Base-by-base conservation (phyloP, 148 eudicot species). In the Dysphania ambrosioides region DNA sequence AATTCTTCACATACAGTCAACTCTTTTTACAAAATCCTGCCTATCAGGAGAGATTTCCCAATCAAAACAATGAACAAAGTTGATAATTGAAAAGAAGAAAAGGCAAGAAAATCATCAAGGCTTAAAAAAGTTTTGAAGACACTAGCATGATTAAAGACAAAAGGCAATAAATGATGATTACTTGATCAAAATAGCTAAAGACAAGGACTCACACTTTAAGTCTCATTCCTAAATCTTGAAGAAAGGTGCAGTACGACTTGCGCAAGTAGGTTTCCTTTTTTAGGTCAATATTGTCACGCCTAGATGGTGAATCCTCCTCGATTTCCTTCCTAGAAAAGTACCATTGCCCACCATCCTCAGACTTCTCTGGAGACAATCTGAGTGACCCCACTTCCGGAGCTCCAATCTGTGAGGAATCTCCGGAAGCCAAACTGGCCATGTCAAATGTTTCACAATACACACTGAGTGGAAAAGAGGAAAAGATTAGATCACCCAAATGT, bases 141-240 rank as follows among this genome's bases (percentile, higher is more conserved):
- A 63, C 31, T 74, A 34, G 10, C 26, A 75, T 19, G 66, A 56
- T 56, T 15, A 16, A 66, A 55, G 7, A 21, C 56, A 68, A 71
- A 41, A 11, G 38, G 8, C 71, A 78, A 61, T 30, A 36, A 72
- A 32, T 59, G 55, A 32, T 30, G 42, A n/a, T 56, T n/a, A 12
- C 30, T 51, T 21, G 42, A 64, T 32, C 27, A 31, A 35, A 67
- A 81, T 38, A 73, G 51, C 35, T 24, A 49, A 72, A 56, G 74
- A 75, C n/a, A 65, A 55, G 32, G 29, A 82, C 96, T 88, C 85
- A 93, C 97, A 93, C 97, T 93, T 93, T 93, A n/a, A 93, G 96
- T 83, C 92, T 85, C 97, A 93, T 90, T 57, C 97, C 97, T 72
- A 90, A 80, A 85, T 93, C 97, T 81, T 93, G 97, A 71, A 93